Percentiles rank a stretch among this genome's conserved stretches.
These are phyloP conservation scores for Coemansia aciculifera DNA, from an alignment of 192 early-diverging fungal species.

Conservation along the genomic window DNA sequence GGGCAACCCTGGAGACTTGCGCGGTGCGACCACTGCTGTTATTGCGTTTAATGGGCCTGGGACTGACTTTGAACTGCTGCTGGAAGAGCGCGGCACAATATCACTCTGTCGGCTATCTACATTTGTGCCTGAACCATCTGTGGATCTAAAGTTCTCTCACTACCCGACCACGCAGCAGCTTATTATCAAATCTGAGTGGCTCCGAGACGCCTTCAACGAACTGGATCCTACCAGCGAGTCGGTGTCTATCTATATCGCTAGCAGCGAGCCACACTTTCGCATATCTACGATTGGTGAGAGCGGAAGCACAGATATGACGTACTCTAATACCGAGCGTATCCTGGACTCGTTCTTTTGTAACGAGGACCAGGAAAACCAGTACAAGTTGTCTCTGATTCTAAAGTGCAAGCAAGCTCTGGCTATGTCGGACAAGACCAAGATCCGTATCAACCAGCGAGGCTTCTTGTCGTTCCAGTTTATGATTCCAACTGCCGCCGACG, in stretches of 20 bases:
- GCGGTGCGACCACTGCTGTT: conserved; percentile 46
- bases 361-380: conserved; percentile 49
- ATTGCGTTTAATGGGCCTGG: conserved; percentile 44
- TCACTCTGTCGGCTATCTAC: conserved; percentile 58
- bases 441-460: conserved; percentile 56
- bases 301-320: conserved; percentile 60
- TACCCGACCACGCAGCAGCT: conserved; percentile 49
- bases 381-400: conserved; percentile 48
- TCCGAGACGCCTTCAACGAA: conserved; percentile 60
- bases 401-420: conserved; percentile 54
- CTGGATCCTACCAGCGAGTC: conserved; percentile 58
- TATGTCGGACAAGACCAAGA: conserved; percentile 57
- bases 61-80: conserved; percentile 49
- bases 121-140: conserved; percentile 44
- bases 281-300: conserved; percentile 52
- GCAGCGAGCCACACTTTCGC: conserved; percentile 54
- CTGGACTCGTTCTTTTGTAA: conserved; percentile 58
- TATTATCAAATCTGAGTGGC: conserved; percentile 60
- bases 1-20: conserved; percentile 29
- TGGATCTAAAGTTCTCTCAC: conserved; percentile 48
- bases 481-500: conserved; percentile 50
- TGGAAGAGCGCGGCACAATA: conserved; percentile 59
- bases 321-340: conserved; percentile 58
- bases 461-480: conserved; percentile 61
- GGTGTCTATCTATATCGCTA: conserved; percentile 45